A percentile compares a stretch with the other conserved stretches of the same genome.
phyloP scores from a whole-genome alignment of 352 stramenopile species.

The Pythium dissimile region DNA sequence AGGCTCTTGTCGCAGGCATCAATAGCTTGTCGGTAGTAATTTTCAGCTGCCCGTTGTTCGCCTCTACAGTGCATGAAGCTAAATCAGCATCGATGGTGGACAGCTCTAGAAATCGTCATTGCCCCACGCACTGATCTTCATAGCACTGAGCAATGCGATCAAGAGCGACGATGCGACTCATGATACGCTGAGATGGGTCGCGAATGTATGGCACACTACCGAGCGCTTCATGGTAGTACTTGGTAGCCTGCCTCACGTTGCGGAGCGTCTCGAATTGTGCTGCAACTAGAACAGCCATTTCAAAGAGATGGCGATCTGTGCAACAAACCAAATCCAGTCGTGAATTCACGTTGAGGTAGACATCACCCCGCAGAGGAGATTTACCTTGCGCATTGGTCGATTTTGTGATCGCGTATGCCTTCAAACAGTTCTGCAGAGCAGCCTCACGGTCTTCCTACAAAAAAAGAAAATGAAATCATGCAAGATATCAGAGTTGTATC shows the following conservation, averaged over 20 bases:
- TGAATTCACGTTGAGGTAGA: not conserved
- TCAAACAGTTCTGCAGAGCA: slow-evolving; percentile 63
- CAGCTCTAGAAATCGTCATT: not conserved
- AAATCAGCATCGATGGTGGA: not conserved
- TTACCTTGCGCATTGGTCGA: slow-evolving; percentile 61
- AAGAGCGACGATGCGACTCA: slow-evolving; percentile 61
- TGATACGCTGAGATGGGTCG: slow-evolving; percentile 27
- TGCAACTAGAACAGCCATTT: slow-evolving; percentile 70
- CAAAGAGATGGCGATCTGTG: slow-evolving; percentile 74
- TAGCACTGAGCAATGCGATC: slow-evolving; percentile 80
- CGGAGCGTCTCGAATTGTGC: slow-evolving; percentile 67
- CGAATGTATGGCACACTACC: slow-evolving; percentile 38
- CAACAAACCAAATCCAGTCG: not conserved
- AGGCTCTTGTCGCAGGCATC: slow-evolving; percentile 22
- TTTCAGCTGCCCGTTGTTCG: slow-evolving; percentile 30
- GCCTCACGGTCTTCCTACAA: slow-evolving; percentile 38
- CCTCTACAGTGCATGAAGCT: slow-evolving; percentile 11
- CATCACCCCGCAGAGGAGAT: not conserved
- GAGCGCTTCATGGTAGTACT: slow-evolving; percentile 71
- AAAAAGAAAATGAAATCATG: not conserved
- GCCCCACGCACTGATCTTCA: slow-evolving; percentile 43
- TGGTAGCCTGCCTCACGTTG: slow-evolving; percentile 37
- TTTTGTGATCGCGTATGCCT: slow-evolving; percentile 63
- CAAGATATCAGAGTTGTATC: not conserved
- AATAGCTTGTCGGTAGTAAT: slow-evolving; percentile 40